phyloP scores from a whole-genome alignment of 352 stramenopile species.

The Globisporangium polare region DNA sequence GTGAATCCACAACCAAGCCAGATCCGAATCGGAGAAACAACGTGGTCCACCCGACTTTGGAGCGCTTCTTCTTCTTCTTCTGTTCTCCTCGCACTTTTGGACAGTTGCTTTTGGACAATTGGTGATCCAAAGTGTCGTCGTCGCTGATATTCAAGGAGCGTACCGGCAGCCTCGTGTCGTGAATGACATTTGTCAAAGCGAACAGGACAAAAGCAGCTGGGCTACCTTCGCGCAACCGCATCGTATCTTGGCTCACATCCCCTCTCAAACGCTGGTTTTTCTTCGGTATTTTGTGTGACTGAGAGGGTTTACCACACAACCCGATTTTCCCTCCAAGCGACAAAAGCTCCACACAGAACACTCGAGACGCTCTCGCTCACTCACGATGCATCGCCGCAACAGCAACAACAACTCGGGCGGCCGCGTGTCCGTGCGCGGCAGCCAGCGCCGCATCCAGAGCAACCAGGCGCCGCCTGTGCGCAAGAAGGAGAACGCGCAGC shows the following conservation, averaged over 20 bases:
- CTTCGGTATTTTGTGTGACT: neutral
- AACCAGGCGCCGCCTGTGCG: slow-evolving; percentile 20
- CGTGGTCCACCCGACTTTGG: too few species aligned
- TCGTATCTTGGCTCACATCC: neutral
- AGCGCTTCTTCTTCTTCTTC: too few species aligned
- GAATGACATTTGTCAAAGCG: neutral
- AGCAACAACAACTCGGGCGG: slow-evolving; percentile 13
- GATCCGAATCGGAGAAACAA: too few species aligned
- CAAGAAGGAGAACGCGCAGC: slow-evolving; percentile 20
- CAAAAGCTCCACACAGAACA: too few species aligned
- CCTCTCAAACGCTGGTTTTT: neutral
- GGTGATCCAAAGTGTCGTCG: neutral
- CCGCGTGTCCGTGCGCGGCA: slow-evolving; percentile 45
- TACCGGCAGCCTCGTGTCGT: neutral
- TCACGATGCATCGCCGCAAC: slow-evolving; percentile 15
- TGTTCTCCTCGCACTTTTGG: too few species aligned
- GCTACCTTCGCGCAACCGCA: slow-evolving; percentile 18
- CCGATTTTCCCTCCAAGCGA: slow-evolving; percentile 6
- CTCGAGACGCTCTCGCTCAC: too few species aligned
- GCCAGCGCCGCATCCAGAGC: slow-evolving; percentile 59
- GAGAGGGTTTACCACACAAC: neutral
- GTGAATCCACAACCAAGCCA: too few species aligned
- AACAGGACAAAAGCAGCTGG: slow-evolving; percentile 1
- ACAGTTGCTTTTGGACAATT: too few species aligned
- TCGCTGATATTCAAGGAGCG: neutral